A percentile compares a stretch with the other conserved stretches of the same genome.
Conservation (phyloP, 192 early-diverging fungal genomes). For the Lobosporangium transversale region DNA sequence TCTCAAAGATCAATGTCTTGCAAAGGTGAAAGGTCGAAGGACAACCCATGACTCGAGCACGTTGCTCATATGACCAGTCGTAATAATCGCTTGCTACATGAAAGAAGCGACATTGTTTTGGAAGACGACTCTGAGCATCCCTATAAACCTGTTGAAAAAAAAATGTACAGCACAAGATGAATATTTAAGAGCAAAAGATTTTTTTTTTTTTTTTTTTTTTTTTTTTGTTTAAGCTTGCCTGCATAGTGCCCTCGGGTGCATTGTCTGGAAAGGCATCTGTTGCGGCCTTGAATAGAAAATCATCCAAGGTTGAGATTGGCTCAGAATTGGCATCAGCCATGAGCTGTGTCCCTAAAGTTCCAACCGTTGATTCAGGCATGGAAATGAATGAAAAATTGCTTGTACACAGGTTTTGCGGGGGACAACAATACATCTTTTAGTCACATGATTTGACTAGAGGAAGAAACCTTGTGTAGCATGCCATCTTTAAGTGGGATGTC, state of each 20-base stretch:
- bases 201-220: constrained; percentile 2
- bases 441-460: too few species aligned
- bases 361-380: constrained; percentile 27
- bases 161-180: too few species aligned
- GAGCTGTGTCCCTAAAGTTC: constrained; percentile 8
- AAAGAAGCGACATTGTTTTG: constrained; percentile 66
- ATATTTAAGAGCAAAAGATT: too few species aligned
- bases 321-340: constrained; percentile 22
- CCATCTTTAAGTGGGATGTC: too few species aligned
- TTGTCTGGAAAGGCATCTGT: constrained; percentile 11
- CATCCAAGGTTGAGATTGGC: constrained; percentile 22
- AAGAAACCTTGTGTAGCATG: too few species aligned
- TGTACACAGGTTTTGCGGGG: too few species aligned
- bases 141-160: constrained; percentile 29
- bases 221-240: constrained; percentile 15
- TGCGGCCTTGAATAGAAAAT: constrained; percentile 26
- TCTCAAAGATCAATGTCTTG: constrained; percentile 90
- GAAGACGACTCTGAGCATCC: constrained; percentile 31
- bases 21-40: constrained; percentile 86
- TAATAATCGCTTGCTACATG: constrained; percentile 84
- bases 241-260: constrained; percentile 28
- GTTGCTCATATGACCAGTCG: constrained; percentile 75
- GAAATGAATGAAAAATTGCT: too few species aligned
- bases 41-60: constrained; percentile 70
- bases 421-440: too few species aligned